Evolutionary conservation across 768 basidiomycete genomes (phyloP), one percentile per base, ranked within the genome.

Genomic region (Trametopsis cervina): DNA sequence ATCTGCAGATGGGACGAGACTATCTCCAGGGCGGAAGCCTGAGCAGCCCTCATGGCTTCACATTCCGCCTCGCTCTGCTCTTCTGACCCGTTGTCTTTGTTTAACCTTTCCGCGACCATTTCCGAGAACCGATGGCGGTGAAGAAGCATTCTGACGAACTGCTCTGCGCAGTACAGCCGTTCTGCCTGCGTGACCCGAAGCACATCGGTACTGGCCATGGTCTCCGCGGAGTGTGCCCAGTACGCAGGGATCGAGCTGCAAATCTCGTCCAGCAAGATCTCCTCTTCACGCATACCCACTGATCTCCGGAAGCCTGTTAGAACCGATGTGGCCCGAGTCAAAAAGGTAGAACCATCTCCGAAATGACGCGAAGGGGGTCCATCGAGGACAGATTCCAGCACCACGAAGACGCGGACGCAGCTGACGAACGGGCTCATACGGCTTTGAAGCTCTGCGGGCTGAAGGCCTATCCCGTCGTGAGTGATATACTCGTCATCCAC

Each of bases 401-500:
- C 85, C 48, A 94, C 80, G 73, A 91, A 85, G 45, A 91, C 78
- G 29, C 89, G 76, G 51, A 94, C 63, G 4, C 80, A 74, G 23
- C 77, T 73, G 17, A 93, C 78, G 60, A 94, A 96, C 10, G 90
- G 90, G 51, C 76, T 75, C 72, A 94, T 78, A 44, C 89, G 76
- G 58, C 80, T 83, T 56, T 87, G 82, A 4, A 76, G 80, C 27
- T 85, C 85, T 2, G 76, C 69, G 2, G 89, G 81, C 42, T 90
- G 89, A 2, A 69, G 53, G 27, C 70, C 73, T 36, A 87, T 65
- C 20, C 78, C 76, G 12, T 92, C 91, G 25, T 72, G 76, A 1
- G 89, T 84, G 54, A 95, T 85, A 62, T 76, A 87, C 61, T 96
- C 92, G 63, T 96, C 93, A 61, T 94, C 93, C 17, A 93, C 79